A percentile compares a stretch with the other conserved stretches of the same genome.
Evolutionary conservation across 1,284 basidiomycete genomes (phyloP).

Genomic region (Cutaneotrichosporon spelunceum): DNA sequence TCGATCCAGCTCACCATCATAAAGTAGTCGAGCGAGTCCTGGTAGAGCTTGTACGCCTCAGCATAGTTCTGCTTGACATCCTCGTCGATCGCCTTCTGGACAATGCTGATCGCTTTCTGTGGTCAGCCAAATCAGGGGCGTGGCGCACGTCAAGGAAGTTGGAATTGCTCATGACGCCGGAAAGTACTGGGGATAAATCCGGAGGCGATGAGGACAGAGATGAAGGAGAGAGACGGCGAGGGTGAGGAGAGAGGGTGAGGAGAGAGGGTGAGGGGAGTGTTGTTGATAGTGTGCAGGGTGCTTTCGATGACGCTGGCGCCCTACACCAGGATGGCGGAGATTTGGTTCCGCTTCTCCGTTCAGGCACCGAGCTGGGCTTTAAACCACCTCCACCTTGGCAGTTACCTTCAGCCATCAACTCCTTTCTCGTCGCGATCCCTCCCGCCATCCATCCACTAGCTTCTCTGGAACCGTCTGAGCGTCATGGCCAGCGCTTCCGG

Average conservation of each 20-base stretch:
- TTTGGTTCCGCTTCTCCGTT: slow-evolving; percentile 10
- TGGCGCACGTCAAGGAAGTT: slow-evolving; percentile 56
- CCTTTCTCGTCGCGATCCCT: background rate
- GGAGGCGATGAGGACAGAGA: background rate
- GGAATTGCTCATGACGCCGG: slow-evolving; percentile 50
- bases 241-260: background rate
- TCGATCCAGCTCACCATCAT: slow-evolving; percentile 64
- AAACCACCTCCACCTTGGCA: slow-evolving; percentile 3
- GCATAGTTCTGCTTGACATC: slow-evolving; percentile 89
- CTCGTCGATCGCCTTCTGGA: slow-evolving; percentile 91
- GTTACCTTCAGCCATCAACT: background rate
- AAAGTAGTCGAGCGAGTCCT: slow-evolving; percentile 96
- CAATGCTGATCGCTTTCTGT: slow-evolving; percentile 90
- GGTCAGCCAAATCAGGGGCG: slow-evolving; percentile 6
- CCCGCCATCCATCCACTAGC: background rate
- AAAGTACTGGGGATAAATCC: background rate
- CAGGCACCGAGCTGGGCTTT: background rate
- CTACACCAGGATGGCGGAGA: background rate
- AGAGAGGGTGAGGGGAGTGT: background rate
- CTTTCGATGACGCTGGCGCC: background rate
- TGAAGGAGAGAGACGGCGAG: background rate
- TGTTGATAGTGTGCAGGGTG: slow-evolving; percentile 2
- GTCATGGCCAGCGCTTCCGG: slow-evolving; percentile 51
- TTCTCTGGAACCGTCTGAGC: background rate
- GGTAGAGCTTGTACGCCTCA: slow-evolving; percentile 90